Conservation (phyloP, 345 rosid genomes). For the Pistacia atlantica region DNA sequence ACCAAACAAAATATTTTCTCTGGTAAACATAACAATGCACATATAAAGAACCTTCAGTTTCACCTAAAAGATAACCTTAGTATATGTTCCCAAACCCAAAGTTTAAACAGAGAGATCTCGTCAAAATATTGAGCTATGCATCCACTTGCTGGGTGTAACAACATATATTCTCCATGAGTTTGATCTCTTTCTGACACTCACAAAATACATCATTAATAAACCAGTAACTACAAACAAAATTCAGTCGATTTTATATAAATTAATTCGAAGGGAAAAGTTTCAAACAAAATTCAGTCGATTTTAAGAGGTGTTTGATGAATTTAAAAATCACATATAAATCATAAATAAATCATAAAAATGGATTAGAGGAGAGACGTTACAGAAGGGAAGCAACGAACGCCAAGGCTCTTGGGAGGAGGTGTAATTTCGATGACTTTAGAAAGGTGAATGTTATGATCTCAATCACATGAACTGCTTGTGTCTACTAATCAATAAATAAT, state of each 20-base stretch:
- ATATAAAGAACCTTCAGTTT: too few relatives aligned
- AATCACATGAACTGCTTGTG: constrained; percentile 32
- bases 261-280: too few relatives aligned
- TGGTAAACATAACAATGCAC: not conserved
- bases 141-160: too few relatives aligned
- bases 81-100: too few relatives aligned
- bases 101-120: too few relatives aligned
- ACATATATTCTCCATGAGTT: too few relatives aligned
- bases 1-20: not conserved
- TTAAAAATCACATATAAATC: not conserved
- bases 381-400: constrained; percentile 79
- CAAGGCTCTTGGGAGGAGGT: constrained; percentile 90
- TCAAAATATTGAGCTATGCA: too few relatives aligned
- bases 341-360: not conserved
- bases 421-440: constrained; percentile 91
- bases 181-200: too few relatives aligned
- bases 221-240: too few relatives aligned
- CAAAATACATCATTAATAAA: too few relatives aligned
- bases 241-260: too few relatives aligned
- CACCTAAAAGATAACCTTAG: too few relatives aligned
- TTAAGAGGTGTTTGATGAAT: not conserved
- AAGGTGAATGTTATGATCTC: constrained; percentile 52
- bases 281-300: not conserved
- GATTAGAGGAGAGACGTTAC: constrained; percentile 37
- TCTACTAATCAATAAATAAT: constrained; percentile 24